Percentiles rank a stretch among this genome's conserved stretches.
Evolutionary conservation across 306 rosid species (phyloP).

Genomic region (Urtica urens): DNA sequence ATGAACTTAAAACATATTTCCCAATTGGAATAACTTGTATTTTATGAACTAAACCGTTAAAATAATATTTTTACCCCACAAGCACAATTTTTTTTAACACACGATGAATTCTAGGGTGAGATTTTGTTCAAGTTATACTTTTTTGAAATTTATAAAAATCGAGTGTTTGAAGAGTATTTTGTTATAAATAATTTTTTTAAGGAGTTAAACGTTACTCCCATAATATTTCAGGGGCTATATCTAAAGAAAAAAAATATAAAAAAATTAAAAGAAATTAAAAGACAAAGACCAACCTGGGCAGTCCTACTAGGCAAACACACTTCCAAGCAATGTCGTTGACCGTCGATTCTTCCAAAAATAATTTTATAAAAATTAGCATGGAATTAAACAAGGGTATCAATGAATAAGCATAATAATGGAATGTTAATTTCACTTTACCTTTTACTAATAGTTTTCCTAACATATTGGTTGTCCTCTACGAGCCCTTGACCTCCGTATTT

Average conservation of each 20-base stretch:
- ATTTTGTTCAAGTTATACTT: too few relatives aligned
- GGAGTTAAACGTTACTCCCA: too few relatives aligned
- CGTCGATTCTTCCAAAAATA: conserved; percentile 22
- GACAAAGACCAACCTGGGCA: conserved; percentile 53
- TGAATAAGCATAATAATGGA: conserved; percentile 12
- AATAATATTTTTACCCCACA: too few relatives aligned
- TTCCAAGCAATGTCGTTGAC: conserved; percentile 64
- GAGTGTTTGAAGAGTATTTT: too few relatives aligned
- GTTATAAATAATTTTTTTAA: too few relatives aligned
- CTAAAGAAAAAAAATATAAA: not conserved
- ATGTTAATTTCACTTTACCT: conserved; percentile 35
- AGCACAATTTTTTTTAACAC: too few relatives aligned
- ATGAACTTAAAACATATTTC: too few relatives aligned
- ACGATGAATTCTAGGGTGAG: too few relatives aligned
- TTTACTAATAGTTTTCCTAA: conserved; percentile 48
- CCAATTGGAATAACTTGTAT: too few relatives aligned
- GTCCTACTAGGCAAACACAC: conserved; percentile 68
- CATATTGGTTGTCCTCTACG: conserved; percentile 51
- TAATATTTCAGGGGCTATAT: not conserved
- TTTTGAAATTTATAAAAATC: too few relatives aligned
- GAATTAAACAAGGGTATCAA: not conserved
- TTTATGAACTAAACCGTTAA: too few relatives aligned
- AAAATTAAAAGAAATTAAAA: not conserved
- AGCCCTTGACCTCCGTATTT: conserved; percentile 76
- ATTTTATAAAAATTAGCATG: not conserved